Conservation (phyloP, 306 rosid species). For the Prunus kanzakura region DNA sequence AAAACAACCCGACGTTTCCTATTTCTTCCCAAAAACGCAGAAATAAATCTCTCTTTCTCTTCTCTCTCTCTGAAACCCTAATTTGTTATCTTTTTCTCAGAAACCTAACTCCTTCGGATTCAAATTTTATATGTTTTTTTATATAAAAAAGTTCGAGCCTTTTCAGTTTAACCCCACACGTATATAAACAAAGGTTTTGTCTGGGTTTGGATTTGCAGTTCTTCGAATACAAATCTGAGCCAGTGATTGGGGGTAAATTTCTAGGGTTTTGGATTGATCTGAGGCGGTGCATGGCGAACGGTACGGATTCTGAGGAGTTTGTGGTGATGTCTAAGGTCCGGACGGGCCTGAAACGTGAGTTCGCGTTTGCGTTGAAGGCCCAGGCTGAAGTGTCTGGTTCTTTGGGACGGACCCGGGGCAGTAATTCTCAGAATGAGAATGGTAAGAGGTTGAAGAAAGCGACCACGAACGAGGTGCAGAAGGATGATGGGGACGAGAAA, state of each 20-base stretch:
- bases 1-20: background rate
- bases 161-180: background rate
- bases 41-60: background rate
- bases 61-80: background rate
- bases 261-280: conserved; percentile 15
- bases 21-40: background rate
- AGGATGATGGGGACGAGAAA: background rate
- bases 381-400: conserved; percentile 51
- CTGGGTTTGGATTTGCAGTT: background rate
- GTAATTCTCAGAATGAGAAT: conserved; percentile 10
- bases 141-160: background rate
- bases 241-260: background rate
- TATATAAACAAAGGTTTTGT: background rate
- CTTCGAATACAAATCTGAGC: background rate
- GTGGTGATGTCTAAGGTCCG: conserved; percentile 65
- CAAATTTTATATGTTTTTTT: background rate
- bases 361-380: conserved; percentile 59
- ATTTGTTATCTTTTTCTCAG: background rate
- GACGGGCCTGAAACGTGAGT: conserved; percentile 58
- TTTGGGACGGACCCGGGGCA: conserved; percentile 52
- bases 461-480: background rate
- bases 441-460: conserved; percentile 35
- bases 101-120: background rate
- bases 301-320: conserved; percentile 67
- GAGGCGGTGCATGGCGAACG: conserved; percentile 64